Conservation (phyloP, 1,284 basidiomycete species). For the Marasmius fiardii region DNA sequence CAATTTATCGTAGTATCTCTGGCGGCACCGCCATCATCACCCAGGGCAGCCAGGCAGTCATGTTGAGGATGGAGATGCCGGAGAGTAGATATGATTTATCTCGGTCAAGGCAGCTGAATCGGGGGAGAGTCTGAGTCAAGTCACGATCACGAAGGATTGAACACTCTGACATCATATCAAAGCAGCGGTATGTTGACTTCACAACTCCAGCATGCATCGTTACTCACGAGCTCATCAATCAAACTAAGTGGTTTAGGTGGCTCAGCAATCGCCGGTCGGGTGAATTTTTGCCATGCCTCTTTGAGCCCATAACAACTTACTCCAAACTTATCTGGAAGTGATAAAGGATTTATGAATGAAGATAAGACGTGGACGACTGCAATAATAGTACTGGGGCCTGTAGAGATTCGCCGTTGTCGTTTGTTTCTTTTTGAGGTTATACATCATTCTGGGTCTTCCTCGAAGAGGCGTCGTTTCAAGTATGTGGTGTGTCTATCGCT, state of each 20-base stretch:
- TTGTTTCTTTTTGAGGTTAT: slow-evolving; percentile 62
- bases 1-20: no score
- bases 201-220: no score
- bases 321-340: no score
- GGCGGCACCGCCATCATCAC: no score
- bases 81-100: no score
- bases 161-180: slow-evolving; percentile 71
- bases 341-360: slow-evolving; percentile 30
- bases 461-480: slow-evolving; percentile 24
- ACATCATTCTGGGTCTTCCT: slow-evolving; percentile 43
- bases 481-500: no score
- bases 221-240: background rate
- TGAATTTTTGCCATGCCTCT: no score
- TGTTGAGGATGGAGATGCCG: no score
- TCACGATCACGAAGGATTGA: slow-evolving; percentile 64
- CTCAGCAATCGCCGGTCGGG: slow-evolving; percentile 12
- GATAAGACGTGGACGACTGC: slow-evolving; percentile 57
- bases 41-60: no score
- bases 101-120: no score
- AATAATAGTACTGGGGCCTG: slow-evolving; percentile 72
- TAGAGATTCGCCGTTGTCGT: slow-evolving; percentile 70
- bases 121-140: no score
- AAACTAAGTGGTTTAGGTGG: slow-evolving; percentile 79
- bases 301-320: no score
- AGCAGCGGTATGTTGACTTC: slow-evolving; percentile 47